Evolutionary conservation across 441 rosid species (phyloP).

Genomic region (Adansonia rubrostipa): DNA sequence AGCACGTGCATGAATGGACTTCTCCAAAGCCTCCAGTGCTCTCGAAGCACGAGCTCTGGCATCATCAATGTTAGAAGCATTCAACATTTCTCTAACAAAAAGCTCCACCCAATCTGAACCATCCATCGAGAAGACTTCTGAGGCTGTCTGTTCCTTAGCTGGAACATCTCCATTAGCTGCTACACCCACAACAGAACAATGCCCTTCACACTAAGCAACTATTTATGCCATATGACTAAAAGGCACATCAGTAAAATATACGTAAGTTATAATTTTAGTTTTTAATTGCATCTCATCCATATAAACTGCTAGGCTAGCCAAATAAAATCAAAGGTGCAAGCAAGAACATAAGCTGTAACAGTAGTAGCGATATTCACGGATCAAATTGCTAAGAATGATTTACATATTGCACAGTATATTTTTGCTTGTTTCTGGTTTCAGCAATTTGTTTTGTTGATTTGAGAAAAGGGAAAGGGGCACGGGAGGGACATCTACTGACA

Average conservation of each 20-base stretch:
- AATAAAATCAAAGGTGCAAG: background rate
- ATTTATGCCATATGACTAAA: background rate
- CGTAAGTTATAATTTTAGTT: background rate
- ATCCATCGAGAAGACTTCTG: slow-evolving; percentile 38
- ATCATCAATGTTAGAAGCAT: slow-evolving; percentile 78
- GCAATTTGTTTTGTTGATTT: background rate
- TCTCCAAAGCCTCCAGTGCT: slow-evolving; percentile 81
- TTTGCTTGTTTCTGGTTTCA: slow-evolving; percentile 1
- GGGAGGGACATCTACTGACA: background rate
- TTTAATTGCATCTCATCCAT: background rate
- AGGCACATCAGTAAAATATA: background rate
- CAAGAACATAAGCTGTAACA: background rate
- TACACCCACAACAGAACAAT: slow-evolving; percentile 36
- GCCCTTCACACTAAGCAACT: slow-evolving; percentile 14
- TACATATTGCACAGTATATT: background rate
- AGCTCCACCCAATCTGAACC: slow-evolving; percentile 66
- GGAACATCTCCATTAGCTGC: slow-evolving; percentile 42
- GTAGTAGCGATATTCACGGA: background rate
- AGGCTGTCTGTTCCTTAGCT: slow-evolving; percentile 43
- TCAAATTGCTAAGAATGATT: background rate
- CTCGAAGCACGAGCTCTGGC: slow-evolving; percentile 87
- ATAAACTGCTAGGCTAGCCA: background rate
- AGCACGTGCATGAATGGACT: slow-evolving; percentile 71
- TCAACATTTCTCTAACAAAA: slow-evolving; percentile 81
- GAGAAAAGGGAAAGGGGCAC: background rate